phyloP scores from a whole-genome alignment of 1,284 basidiomycete species.

The Athelia psychrophila region DNA sequence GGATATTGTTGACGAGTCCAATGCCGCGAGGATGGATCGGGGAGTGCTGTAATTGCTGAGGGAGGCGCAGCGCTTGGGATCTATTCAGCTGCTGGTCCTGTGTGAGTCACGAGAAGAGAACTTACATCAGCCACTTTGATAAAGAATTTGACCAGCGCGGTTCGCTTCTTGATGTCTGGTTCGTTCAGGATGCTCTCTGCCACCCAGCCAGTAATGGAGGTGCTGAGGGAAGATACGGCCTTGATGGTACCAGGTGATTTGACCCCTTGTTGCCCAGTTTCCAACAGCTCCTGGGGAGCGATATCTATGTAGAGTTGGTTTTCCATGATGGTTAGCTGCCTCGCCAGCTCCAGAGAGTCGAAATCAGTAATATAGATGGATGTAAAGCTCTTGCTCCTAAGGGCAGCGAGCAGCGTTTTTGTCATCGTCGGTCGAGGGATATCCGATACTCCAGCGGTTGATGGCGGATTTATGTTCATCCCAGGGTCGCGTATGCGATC shows the following conservation, averaged over 20 bases:
- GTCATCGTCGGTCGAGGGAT: slow-evolving; percentile 83
- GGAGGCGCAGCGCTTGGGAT: slow-evolving; percentile 72
- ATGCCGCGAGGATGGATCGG: slow-evolving; percentile 88
- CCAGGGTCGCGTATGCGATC: slow-evolving; percentile 68
- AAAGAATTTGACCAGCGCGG: slow-evolving; percentile 87
- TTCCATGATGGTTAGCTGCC: slow-evolving; percentile 96
- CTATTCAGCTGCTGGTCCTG: slow-evolving; percentile 25
- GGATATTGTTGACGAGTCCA: slow-evolving; percentile 93
- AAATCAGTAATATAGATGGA: slow-evolving; percentile 84
- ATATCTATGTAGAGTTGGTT: slow-evolving; percentile 85
- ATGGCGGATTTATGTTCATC: slow-evolving; percentile 65
- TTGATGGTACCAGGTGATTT: slow-evolving; percentile 69
- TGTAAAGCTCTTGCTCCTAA: slow-evolving; percentile 58
- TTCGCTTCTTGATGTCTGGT: slow-evolving; percentile 86
- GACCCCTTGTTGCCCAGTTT: slow-evolving; percentile 70
- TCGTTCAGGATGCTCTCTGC: slow-evolving; percentile 91
- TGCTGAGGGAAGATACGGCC: slow-evolving; percentile 87
- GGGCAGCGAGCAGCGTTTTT: slow-evolving; percentile 68
- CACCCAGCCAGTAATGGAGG: slow-evolving; percentile 94
- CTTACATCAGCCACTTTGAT: slow-evolving; percentile 94
- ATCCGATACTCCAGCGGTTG: slow-evolving; percentile 47
- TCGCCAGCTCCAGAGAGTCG: slow-evolving; percentile 87
- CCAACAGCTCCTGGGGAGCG: slow-evolving; percentile 84
- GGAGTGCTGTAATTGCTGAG: slow-evolving; percentile 93
- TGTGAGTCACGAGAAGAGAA: slow-evolving; percentile 17